A percentile compares a stretch with the other conserved stretches of the same genome.
These are phyloP conservation scores for Auxenochlorella pyrenoidosa DNA, from an alignment of 139 green algal genomes.

Conservation along the genomic window DNA sequence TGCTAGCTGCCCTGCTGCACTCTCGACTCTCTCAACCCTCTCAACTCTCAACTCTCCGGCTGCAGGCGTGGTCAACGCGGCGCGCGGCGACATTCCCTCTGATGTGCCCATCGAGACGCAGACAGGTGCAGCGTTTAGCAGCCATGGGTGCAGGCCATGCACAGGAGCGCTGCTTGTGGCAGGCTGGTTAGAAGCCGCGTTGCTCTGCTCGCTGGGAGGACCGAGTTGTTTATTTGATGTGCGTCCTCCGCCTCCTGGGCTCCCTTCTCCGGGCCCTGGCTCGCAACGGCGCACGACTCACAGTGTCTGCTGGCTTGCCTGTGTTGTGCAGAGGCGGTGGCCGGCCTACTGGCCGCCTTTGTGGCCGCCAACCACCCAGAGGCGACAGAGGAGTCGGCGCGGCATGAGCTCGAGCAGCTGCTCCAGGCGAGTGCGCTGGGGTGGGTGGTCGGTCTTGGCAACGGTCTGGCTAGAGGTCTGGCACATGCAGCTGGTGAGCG, in stretches of 20 bases:
- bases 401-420: not conserved
- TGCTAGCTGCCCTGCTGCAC: not conserved
- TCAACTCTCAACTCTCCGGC: no score
- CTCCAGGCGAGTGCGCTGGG: not conserved
- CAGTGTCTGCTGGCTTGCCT: not conserved
- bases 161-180: no score
- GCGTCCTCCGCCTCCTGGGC: no score
- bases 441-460: not conserved
- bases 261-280: no score
- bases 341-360: slow-evolving; percentile 16
- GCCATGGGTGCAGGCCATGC: no score
- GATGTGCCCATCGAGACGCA: not conserved
- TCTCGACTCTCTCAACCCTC: no score
- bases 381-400: not conserved
- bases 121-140: not conserved
- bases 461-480: not conserved
- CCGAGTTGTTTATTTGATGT: no score
- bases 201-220: no score
- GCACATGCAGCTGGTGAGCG: no score
- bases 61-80: slow-evolving; percentile 28
- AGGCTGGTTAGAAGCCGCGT: no score
- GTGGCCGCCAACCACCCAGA: slow-evolving; percentile 7
- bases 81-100: slow-evolving; percentile 23
- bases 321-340: not conserved
- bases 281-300: no score